phyloP scores from a whole-genome alignment of 1,284 basidiomycete genomes.

The Thecaphora thlaspeos region DNA sequence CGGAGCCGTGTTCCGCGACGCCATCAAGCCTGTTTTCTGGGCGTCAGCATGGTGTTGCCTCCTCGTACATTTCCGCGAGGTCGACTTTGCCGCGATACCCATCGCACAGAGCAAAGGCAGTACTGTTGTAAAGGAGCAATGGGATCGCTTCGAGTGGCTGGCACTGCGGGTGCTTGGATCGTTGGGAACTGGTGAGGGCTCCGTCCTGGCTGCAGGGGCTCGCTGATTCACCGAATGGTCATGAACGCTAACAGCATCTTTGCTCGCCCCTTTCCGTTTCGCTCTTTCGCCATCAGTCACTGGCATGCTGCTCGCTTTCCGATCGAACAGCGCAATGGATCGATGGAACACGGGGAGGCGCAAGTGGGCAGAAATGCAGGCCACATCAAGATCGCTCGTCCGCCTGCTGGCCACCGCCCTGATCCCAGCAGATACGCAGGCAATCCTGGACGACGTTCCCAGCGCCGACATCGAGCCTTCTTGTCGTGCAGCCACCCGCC shows the following conservation, averaged over 20 bases:
- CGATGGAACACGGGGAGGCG: slow-evolving; percentile 27
- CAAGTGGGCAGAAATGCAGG: slow-evolving; percentile 27
- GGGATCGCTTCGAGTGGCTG: slow-evolving; percentile 29
- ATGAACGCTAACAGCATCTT: not conserved
- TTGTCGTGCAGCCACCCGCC: too few species aligned
- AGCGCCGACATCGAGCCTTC: too few species aligned
- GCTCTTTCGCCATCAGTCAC: slow-evolving; percentile 23
- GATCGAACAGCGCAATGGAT: slow-evolving; percentile 29
- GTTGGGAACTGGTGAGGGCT: slow-evolving; percentile 10
- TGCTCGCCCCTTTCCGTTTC: too few species aligned
- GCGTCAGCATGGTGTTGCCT: slow-evolving; percentile 12
- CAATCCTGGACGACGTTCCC: not conserved
- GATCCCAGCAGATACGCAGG: not conserved
- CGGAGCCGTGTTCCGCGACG: slow-evolving; percentile 5
- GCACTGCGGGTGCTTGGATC: slow-evolving; percentile 19
- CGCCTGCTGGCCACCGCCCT: slow-evolving; percentile 18
- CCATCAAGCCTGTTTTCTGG: slow-evolving; percentile 10
- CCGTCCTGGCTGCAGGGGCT: too few species aligned
- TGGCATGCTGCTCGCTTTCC: slow-evolving; percentile 26
- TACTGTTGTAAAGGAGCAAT: slow-evolving; percentile 1
- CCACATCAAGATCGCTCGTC: slow-evolving; percentile 15
- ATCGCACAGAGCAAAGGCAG: slow-evolving; percentile 3
- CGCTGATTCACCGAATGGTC: too few species aligned
- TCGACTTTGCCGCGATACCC: not conserved
- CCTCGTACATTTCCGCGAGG: slow-evolving; percentile 11